These are phyloP conservation scores for Bolboschoenoplectus hybrid DNA, from an alignment of 202 grass and related monocot species.

Conservation along the genomic window DNA sequence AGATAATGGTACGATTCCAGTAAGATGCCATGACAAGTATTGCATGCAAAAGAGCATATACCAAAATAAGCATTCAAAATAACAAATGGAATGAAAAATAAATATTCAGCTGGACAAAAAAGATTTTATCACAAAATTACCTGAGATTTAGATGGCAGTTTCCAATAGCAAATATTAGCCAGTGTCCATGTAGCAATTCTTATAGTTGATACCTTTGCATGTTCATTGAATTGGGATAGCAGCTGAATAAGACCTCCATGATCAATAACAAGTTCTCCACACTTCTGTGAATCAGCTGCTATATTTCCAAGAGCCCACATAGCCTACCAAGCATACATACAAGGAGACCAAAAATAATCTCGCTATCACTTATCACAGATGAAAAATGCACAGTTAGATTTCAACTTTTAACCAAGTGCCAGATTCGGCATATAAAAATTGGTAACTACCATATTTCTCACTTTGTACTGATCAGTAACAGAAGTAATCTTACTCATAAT, in stretches of 20 bases:
- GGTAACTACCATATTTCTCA: neutral
- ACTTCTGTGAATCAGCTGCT: constrained; percentile 69
- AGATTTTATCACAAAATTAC: constrained; percentile 40
- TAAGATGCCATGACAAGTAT: neutral
- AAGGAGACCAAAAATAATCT: neutral
- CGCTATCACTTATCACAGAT: neutral
- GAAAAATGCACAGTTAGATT: neutral
- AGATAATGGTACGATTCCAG: neutral
- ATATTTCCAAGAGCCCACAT: constrained; percentile 87
- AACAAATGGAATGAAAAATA: neutral
- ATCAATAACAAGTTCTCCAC: constrained; percentile 70
- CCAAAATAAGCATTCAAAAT: neutral
- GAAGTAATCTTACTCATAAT: neutral
- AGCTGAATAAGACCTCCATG: constrained; percentile 55
- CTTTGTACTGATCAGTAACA: constrained; percentile 3
- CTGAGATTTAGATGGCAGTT: constrained; percentile 65
- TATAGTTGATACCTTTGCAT: constrained; percentile 72
- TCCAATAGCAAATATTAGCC: constrained; percentile 76
- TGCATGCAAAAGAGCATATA: neutral
- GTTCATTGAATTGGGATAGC: constrained; percentile 67
- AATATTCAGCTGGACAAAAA: neutral
- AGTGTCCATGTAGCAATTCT: constrained; percentile 83
- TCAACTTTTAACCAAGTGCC: neutral
- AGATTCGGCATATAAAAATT: neutral
- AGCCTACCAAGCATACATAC: constrained; percentile 52